Evolutionary conservation across 306 rosid genomes (phyloP).

Genomic region (Casuarina equisetifolia): DNA sequence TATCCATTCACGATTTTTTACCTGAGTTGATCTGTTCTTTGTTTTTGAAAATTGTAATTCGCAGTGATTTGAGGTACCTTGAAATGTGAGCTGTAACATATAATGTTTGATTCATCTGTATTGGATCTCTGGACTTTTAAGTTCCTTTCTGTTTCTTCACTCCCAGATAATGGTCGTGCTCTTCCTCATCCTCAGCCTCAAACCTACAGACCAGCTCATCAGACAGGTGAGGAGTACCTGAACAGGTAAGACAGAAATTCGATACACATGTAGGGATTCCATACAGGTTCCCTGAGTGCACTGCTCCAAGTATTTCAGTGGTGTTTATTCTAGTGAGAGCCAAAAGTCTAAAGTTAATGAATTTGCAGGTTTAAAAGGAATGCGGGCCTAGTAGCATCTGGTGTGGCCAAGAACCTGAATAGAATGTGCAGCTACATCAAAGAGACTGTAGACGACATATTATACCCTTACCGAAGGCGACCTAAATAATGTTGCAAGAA

Average conservation of each 20-base stretch:
- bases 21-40: not conserved
- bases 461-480: conserved; percentile 65
- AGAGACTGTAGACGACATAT: conserved; percentile 64
- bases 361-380: conserved; percentile 74
- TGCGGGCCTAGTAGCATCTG: conserved; percentile 76
- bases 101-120: not conserved
- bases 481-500: conserved; percentile 48
- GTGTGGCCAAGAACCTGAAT: conserved; percentile 73
- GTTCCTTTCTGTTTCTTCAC: conserved; percentile 2
- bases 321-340: not conserved
- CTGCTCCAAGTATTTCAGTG: not conserved
- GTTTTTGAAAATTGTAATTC: not conserved
- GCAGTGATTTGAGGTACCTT: not conserved
- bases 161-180: conserved; percentile 41
- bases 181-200: conserved; percentile 61
- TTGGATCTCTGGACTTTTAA: not conserved
- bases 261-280: not conserved
- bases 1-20: not conserved
- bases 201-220: conserved; percentile 49
- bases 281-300: too few relatives aligned
- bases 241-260: conserved; percentile 60
- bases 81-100: not conserved
- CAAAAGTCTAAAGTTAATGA: conserved; percentile 12
- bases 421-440: conserved; percentile 62
- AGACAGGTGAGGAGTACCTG: conserved; percentile 59